Evolutionary conservation across 805 yeast species (phyloP), one percentile per base, ranked within the genome.

Genomic region (Suhomyces emberorum): DNA sequence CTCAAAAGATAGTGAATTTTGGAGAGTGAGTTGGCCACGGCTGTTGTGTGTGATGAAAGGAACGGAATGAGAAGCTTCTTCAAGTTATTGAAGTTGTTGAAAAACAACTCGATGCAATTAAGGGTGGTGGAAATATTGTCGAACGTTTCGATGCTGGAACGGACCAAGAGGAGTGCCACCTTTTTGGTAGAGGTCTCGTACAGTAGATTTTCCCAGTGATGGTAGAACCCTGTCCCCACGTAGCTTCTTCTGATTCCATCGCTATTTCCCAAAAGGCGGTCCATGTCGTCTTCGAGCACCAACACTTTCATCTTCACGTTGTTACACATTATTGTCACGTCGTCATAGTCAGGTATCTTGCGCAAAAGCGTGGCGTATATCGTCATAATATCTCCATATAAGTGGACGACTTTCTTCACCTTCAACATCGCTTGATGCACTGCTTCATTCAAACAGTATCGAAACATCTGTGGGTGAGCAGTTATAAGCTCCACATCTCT

Each of bases 321-420:
- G 31, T 41, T 34, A 1, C 69, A 49, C 59, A 64, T 53, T n/a
- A 35, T 14, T 2, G 69, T 62, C 34, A 68, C 47, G 47, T 68
- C 74, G 28, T 65, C 72, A 39, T 65, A 66, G 39, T 65, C 51
- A 16, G 69, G 65, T 18, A 68, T 57, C 40, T 68, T 68, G 29
- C 51, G 45, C 18, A 68, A 49, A 28, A 68, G 48, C 11, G 71
- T 63, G 34, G 64, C 49, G 46, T 66, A 68, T 24, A 67, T 66
- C 37, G 64, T 63, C 19, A 66, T 46, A 23, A 65, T 51, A 46
- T 68, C 74, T 17, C 53, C 46, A 42, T 52, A 65, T 17, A 66
- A 48, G 43, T 65, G 70, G 6, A 65, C 46, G n/a, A 63, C 48
- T 29, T 55, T 52, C 44, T 63, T 63, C 21, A 60, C 38, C 28